Base-by-base conservation (phyloP, 352 stramenopile species). In the Globisporangium nagaii region DNA sequence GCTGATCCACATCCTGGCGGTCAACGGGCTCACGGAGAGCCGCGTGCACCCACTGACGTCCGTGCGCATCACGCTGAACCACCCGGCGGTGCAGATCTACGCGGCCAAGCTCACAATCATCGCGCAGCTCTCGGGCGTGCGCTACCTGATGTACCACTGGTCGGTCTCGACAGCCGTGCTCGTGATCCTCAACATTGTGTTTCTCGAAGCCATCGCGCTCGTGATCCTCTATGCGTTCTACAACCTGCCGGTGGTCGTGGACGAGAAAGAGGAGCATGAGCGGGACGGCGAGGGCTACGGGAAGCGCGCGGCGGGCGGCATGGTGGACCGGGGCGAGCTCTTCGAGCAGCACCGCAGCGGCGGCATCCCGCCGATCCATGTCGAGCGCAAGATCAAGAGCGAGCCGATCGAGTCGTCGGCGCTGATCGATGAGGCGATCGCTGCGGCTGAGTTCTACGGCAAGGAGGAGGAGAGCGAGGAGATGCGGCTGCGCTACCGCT, bases 111-210 rank as follows among this genome's bases (percentile, higher is more conserved):
- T 93, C 34, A 91, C 76, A 54, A 75, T 93, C 51, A 86, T 93
- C 53, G 80, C 83, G 24, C 83, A 93, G 65, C 68, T 93, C 42
- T 79, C 79, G 41, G 83, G 83, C 7, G 65, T 93, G 42, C 80
- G 79, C 19, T 93, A 90, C 43, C 65, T 91, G 53, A 93, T 93
- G 83, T 93, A 93, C 64, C 79, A 93, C 71, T 93, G 83, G 82
- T 74, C 79, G 27, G 51, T 90, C 25, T 62, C 80, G 27, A 92
- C 82, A 0, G 80, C 82, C 8, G 58, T 85, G 55, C 34, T 90
- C 27, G 71, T 88, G 46, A 88, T 89, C 30, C 51, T 90, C 56
- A 90, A 92, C 62, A 80, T 93, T 56, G 80, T 81, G 31, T 84
- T 90, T 42, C 51, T 87, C 39, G 76, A 93, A 63, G 69, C 66